These are phyloP conservation scores for Volvariella surrecta DNA, from an alignment of 1,284 basidiomycete species.

Conservation along the genomic window DNA sequence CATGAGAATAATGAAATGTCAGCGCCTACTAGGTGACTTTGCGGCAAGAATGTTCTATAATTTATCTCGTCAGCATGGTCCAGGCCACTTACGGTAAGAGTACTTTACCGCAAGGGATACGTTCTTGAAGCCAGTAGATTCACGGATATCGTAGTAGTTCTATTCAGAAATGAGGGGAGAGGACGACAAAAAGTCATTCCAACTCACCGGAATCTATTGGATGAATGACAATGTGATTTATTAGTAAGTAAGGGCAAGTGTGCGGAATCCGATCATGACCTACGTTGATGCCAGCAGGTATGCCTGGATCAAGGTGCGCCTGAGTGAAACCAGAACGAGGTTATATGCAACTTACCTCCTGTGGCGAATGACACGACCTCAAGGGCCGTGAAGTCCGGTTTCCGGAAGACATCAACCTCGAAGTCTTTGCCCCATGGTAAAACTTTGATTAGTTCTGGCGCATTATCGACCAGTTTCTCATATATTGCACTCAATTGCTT, in stretches of 20 bases:
- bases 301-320: conserved; percentile 33
- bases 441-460: conserved; percentile 69
- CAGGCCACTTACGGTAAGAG: neutral
- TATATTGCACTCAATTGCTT: conserved; percentile 78
- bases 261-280: conserved; percentile 13
- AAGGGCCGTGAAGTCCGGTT: conserved; percentile 81
- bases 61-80: conserved; percentile 1
- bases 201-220: neutral
- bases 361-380: conserved; percentile 77
- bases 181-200: neutral
- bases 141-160: conserved; percentile 78
- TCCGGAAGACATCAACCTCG: conserved; percentile 76
- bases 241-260: too few species aligned
- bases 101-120: conserved; percentile 60
- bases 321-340: neutral
- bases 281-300: conserved; percentile 79
- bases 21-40: conserved; percentile 71
- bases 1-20: neutral
- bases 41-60: conserved; percentile 71
- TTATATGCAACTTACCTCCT: conserved; percentile 39
- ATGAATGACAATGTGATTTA: neutral
- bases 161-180: conserved; percentile 14
- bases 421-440: conserved; percentile 80
- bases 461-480: conserved; percentile 63
- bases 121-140: conserved; percentile 77